These are phyloP conservation scores for Limnanthes douglasii DNA, from an alignment of 345 rosid species.

Conservation along the genomic window DNA sequence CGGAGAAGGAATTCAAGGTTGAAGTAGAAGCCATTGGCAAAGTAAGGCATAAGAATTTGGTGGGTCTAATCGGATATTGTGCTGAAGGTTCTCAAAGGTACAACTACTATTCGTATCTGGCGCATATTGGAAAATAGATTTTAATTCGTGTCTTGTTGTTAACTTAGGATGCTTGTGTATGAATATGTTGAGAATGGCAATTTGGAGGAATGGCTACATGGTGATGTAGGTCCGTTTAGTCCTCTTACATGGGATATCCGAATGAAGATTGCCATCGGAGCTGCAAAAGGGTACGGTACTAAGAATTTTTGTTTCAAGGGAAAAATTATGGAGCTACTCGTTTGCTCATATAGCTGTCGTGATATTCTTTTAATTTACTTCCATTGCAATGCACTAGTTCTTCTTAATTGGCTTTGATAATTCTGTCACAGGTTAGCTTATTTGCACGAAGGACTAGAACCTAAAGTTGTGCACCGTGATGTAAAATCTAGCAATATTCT, in stretches of 20 bases:
- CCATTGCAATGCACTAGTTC: too few species aligned
- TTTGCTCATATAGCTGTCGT: too few species aligned
- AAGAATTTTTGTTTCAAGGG: too few species aligned
- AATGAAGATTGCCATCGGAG: conserved; percentile 83
- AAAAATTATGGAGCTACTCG: not conserved
- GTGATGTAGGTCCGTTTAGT: conserved; percentile 77
- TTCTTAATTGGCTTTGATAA: not conserved
- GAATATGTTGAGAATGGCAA: conserved; percentile 87
- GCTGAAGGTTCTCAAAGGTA: conserved; percentile 79
- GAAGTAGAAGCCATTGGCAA: conserved; percentile 96
- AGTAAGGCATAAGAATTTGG: conserved; percentile 93
- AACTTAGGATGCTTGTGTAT: conserved; percentile 79
- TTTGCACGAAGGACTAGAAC: conserved; percentile 93
- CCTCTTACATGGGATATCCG: conserved; percentile 89
- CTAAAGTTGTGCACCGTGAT: conserved; percentile 92
- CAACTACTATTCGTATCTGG: not conserved
- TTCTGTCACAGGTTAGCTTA: conserved; percentile 58
- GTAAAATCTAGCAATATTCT: conserved; percentile 91
- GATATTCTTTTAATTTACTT: too few species aligned
- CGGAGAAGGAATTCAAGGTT: conserved; percentile 90
- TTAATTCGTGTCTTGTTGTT: not conserved
- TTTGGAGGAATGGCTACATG: conserved; percentile 96
- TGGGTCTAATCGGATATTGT: conserved; percentile 84
- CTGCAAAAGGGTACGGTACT: conserved; percentile 63
- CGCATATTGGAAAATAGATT: not conserved